Evolutionary conservation across 768 basidiomycete genomes (phyloP).

Genomic region (Tylopilus sp.): DNA sequence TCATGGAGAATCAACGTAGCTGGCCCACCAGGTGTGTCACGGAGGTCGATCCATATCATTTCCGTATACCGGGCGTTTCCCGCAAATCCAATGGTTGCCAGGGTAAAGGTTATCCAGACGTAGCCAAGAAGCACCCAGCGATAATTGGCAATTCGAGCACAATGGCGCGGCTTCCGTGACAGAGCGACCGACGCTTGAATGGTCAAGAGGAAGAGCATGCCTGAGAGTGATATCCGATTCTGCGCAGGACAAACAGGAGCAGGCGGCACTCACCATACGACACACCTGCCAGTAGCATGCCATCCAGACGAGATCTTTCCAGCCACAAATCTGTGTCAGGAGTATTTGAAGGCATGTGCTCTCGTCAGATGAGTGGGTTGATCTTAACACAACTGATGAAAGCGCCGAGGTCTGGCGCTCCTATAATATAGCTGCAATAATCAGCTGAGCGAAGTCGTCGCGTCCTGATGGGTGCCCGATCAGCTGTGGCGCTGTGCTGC

Average conservation of each 20-base stretch:
- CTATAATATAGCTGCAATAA: neutral
- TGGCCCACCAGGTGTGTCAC: constrained; percentile 13
- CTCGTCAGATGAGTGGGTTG: neutral
- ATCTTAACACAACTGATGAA: neutral
- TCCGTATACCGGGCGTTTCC: constrained; percentile 26
- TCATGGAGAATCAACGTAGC: constrained; percentile 14
- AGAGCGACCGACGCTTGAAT: constrained; percentile 14
- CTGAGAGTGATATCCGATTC: constrained; percentile 4
- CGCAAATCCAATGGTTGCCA: constrained; percentile 27
- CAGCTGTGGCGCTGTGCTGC: neutral
- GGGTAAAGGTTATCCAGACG: constrained; percentile 23
- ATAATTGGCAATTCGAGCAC: neutral
- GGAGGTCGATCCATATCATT: constrained; percentile 33
- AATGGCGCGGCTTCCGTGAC: neutral
- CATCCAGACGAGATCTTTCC: constrained; percentile 25
- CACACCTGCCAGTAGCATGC: constrained; percentile 17
- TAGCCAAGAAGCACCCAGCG: constrained; percentile 16
- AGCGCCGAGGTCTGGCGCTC: no score
- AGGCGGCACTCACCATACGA: constrained; percentile 17
- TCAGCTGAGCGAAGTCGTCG: no score
- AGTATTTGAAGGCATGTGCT: constrained; percentile 17
- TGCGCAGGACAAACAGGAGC: neutral
- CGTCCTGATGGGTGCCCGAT: neutral
- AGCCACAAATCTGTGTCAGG: constrained; percentile 24
- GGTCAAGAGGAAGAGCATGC: constrained; percentile 22